Base-by-base conservation (phyloP, 495 filamentous ascomycete genomes). In the Entonaema liquescens region DNA sequence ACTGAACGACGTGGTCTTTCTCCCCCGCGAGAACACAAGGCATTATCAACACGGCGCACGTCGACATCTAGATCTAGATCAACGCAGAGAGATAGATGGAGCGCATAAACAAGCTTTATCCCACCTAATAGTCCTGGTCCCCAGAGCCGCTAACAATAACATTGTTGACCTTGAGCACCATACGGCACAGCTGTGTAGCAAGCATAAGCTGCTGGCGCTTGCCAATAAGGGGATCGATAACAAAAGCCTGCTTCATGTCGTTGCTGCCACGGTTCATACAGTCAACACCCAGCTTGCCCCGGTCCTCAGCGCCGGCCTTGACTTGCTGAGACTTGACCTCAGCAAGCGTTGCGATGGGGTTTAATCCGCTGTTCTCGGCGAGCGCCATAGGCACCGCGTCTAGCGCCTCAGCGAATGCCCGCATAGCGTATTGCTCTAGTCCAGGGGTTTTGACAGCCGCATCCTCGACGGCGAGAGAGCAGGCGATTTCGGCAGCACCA, bases 81-180 rank as follows among this genome's bases (percentile, higher is more conserved):
- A 7, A 52, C 23, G 23, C 49, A 5, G 23, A 53, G 11, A 29
- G 23, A 15, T 3, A 28, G 25, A 53, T 8, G n/a, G 49, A 28
- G 19, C 44, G 44, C 21, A 25, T 6, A 9, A 40, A 40, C 17
- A 40, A 40, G 38, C n/a, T 40, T 56, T 26, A 29, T 29, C 19
- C 38, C 11, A 78, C 83, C 79, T 94, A 99, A 78, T 91, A 98
- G 64, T 98, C 96, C 64, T 95, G 88, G 62, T 98, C 92, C 33
- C 94, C 95, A 62, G 90, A 91, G 21, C 95, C 96, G 36, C 94
- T 88, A 74, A 99, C 91, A 73, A 99, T 99, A 68, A 99, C 96
- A 80, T 98, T 98, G 83, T 92, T 87, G 79, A 95, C 91, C 89
- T 99, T 99, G 63, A 99, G 88, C 71, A 99, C 95, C 95, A 99